phyloP scores from a whole-genome alignment of 331 rosid genomes.

The Quercus tomentella region DNA sequence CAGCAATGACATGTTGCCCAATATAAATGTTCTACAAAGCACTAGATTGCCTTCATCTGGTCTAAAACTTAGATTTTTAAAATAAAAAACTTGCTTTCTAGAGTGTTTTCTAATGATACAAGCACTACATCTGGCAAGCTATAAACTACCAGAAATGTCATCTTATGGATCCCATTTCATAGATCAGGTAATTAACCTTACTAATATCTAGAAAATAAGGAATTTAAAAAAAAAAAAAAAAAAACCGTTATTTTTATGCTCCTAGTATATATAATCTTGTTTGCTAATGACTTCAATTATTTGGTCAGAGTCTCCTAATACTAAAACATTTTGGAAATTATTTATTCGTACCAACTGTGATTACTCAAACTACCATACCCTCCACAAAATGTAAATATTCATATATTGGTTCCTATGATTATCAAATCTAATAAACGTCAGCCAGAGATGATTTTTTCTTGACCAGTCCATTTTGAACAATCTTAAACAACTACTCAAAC shows the following conservation, averaged over 20 bases:
- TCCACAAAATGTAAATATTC: background rate
- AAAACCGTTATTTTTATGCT: background rate
- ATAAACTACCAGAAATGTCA: too few species aligned
- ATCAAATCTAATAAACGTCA: background rate
- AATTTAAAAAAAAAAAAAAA: background rate
- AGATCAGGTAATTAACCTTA: background rate
- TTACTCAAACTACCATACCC: background rate
- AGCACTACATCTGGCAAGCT: too few species aligned
- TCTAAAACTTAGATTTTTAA: too few species aligned
- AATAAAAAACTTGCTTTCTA: too few species aligned
- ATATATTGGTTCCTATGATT: background rate
- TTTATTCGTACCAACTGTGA: background rate
- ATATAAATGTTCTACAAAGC: too few species aligned
- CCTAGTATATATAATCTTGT: background rate
- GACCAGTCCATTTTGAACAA: background rate
- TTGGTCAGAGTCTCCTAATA: background rate
- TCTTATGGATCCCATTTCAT: background rate
- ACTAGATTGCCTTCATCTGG: too few species aligned
- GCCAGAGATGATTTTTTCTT: background rate
- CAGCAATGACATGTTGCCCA: too few species aligned
- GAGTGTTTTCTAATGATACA: too few species aligned
- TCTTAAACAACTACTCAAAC: too few species aligned
- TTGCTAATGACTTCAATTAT: background rate
- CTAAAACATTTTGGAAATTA: background rate
- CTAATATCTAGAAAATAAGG: background rate